Conservation (phyloP, 495 filamentous ascomycete genomes). For the Trichoderma gamsii region DNA sequence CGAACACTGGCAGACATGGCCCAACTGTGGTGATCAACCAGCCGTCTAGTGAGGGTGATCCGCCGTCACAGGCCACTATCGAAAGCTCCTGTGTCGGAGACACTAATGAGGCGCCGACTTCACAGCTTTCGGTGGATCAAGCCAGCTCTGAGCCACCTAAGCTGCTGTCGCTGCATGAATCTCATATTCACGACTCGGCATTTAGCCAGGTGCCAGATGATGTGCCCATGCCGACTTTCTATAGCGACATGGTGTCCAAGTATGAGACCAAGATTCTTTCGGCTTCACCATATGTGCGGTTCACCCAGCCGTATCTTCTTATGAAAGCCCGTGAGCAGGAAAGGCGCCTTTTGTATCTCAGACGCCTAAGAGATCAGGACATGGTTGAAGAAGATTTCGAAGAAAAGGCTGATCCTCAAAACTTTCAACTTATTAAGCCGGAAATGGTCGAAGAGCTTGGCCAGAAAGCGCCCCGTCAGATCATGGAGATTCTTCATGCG, state of each 20-base stretch:
- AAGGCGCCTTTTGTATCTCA: constrained; percentile 69
- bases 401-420: background rate
- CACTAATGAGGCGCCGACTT: constrained; percentile 19
- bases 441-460: constrained; percentile 86
- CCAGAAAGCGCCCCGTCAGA: constrained; percentile 68
- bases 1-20: background rate
- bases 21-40: constrained; percentile 23
- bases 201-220: constrained; percentile 65
- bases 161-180: constrained; percentile 38
- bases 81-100: background rate
- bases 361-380: constrained; percentile 60
- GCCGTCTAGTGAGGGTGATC: constrained; percentile 24
- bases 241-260: constrained; percentile 88
- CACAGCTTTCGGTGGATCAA: constrained; percentile 16
- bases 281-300: constrained; percentile 92
- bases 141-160: constrained; percentile 13
- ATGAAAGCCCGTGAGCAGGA: constrained; percentile 90
- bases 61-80: constrained; percentile 17
- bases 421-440: constrained; percentile 81
- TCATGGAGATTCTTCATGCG: constrained; percentile 87
- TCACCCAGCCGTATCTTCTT: constrained; percentile 85
- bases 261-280: constrained; percentile 91
- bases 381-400: background rate
- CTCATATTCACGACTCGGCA: constrained; percentile 35
- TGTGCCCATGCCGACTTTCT: constrained; percentile 84